These are phyloP conservation scores for Calonectria pauciramosa DNA, from an alignment of 2,329 filamentous ascomycete genomes.

Conservation along the genomic window DNA sequence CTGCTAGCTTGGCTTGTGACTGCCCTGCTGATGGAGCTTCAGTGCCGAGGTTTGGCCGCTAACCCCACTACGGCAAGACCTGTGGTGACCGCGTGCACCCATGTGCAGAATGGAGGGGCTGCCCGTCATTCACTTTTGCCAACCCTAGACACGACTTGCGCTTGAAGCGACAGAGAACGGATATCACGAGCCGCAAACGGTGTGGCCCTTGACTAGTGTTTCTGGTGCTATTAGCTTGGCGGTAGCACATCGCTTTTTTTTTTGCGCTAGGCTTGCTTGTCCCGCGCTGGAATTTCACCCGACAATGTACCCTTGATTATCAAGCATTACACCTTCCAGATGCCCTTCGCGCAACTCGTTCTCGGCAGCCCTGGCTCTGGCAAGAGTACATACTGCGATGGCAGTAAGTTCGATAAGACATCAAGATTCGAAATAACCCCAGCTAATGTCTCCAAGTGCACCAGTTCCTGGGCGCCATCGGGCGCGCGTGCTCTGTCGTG, in stretches of 20 bases:
- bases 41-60: conserved; percentile 45
- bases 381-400: conserved; percentile 98
- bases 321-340: conserved; percentile 48
- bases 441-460: conserved; percentile 72
- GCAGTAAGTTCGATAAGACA: conserved; percentile 70
- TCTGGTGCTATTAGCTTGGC: conserved; percentile 22
- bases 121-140: conserved; percentile 19
- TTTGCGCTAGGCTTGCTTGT: conserved; percentile 11
- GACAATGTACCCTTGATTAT: conserved; percentile 45
- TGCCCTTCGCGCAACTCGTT: conserved; percentile 82
- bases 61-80: conserved; percentile 31
- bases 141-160: conserved; percentile 20
- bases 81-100: conserved; percentile 37
- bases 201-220: not conserved
- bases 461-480: conserved; percentile 96
- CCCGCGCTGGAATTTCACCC: conserved; percentile 1
- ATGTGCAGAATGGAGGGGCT: conserved; percentile 43
- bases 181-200: conserved; percentile 14
- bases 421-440: not conserved
- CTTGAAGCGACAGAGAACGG: conserved; percentile 21
- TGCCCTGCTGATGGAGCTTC: conserved; percentile 37
- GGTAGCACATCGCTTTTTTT: conserved; percentile 29
- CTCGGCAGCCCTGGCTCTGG: conserved; percentile 95
- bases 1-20: conserved; percentile 46
- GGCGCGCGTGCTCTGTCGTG: conserved; percentile 92